Evolutionary conservation across 148 eudicot genomes (phyloP), one percentile per base, ranked within the genome.

Genomic region (Rheum nobile): DNA sequence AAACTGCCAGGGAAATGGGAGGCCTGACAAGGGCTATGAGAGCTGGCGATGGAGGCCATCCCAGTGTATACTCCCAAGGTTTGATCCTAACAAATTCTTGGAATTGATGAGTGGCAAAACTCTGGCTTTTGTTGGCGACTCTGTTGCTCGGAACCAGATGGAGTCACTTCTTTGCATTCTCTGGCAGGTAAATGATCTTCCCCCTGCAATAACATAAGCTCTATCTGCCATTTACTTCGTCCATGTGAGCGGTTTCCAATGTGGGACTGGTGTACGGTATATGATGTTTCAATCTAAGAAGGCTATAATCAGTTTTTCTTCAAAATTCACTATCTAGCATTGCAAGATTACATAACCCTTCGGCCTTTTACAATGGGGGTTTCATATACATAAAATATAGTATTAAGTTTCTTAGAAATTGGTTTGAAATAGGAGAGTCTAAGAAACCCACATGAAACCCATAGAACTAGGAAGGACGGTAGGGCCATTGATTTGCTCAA

Each of bases 1-100:
- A 77, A 94, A 94, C 77, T 94, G 98, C 79, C 98, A 94, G 79
- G 97, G 96, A 38, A 94, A 91, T 79, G 98, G 97, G 75, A 94
- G 98, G 82, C 98, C 98, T 26, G 98, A 94, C 81, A 94, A 91
- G 81, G 91, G 88, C 71, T 94, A 94, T 67, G 96, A 91, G 79
- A 88, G 77, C 76, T 94, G 93, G 95, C 85, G 91, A 89, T 94
- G 98, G 98, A 88, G 81, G 77, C 98, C 97, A 55, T 76, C 88
- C 39, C 77, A 84, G 57, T 94, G 98, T 78, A 90, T 88, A 71
- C 92, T 94, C 75, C 97, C 98, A 3, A 80, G 91, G 72, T 90
- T 92, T 63, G 72, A 84, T 80, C 75, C 87, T 2, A 55, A 71
- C 21, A 72, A 48, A 6, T 90, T 90, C 46, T 67, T 92, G 37